Conservation (phyloP, 371 early-diverging fungal species). For the Gilbertella persicaria region DNA sequence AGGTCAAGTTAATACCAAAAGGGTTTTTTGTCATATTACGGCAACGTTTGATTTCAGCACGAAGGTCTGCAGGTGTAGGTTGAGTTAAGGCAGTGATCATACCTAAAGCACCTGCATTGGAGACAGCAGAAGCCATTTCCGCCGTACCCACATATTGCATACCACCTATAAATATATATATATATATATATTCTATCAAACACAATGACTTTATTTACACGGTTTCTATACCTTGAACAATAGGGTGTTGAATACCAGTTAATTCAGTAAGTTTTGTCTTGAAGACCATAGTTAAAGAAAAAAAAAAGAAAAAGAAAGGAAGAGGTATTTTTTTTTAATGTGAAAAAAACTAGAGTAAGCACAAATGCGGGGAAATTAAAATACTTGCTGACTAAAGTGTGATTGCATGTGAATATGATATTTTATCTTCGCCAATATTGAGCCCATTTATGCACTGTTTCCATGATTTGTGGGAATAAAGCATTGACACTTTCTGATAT, state of each 20-base stretch:
- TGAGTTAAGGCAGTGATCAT: conserved; percentile 86
- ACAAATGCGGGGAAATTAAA: background rate
- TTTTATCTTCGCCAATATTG: conserved; percentile 81
- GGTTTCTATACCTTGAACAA: conserved; percentile 46
- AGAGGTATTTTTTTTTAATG: background rate
- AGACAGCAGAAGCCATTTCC: conserved; percentile 85
- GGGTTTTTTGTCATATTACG: conserved; percentile 75
- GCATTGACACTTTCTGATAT: conserved; percentile 94
- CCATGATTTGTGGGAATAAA: conserved; percentile 96
- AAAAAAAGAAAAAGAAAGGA: conserved; percentile 13
- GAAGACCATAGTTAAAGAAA: conserved; percentile 47
- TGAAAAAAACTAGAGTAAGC: background rate
- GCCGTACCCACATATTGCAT: conserved; percentile 67
- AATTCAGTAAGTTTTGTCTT: conserved; percentile 64
- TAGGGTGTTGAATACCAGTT: conserved; percentile 72
- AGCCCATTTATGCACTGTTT: conserved; percentile 94
- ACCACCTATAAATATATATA: conserved; percentile 20
- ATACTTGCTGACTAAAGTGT: background rate
- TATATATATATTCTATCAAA: background rate
- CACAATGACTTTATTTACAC: background rate
- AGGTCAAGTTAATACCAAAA: conserved; percentile 79
- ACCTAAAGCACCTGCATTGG: conserved; percentile 97
- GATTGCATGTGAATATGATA: background rate
- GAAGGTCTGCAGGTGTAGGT: conserved; percentile 82
- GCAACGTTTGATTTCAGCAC: conserved; percentile 73